Conservation (phyloP, 352 stramenopile species). For the Pythium brachiatum region DNA sequence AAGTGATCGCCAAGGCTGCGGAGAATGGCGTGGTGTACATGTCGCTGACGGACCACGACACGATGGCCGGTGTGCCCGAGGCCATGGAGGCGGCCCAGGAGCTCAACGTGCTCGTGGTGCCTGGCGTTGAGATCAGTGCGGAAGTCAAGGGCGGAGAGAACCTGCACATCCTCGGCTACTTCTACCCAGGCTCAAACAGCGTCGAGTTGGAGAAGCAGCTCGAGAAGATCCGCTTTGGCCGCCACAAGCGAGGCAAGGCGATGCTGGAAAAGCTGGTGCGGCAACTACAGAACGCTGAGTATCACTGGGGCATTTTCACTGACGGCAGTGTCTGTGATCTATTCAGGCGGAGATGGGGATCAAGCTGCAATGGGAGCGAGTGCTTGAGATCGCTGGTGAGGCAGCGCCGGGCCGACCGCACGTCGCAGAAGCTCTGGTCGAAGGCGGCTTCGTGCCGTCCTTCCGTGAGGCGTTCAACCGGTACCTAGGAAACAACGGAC, state of each 20-base stretch:
- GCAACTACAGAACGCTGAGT: too few species aligned
- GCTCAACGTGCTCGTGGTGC: slow-evolving; percentile 71
- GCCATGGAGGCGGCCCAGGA: slow-evolving; percentile 62
- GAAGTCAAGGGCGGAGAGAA: slow-evolving; percentile 84
- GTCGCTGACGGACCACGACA: slow-evolving; percentile 85
- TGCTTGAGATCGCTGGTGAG: slow-evolving; percentile 81
- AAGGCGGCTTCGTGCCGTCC: slow-evolving; percentile 67
- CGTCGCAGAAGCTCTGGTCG: slow-evolving; percentile 75
- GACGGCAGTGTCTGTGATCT: too few species aligned
- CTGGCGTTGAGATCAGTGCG: slow-evolving; percentile 83
- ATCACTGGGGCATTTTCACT: neutral
- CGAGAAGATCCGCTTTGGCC: slow-evolving; percentile 71
- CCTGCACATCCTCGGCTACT: slow-evolving; percentile 85
- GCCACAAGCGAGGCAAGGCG: slow-evolving; percentile 77
- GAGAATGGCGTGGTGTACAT: slow-evolving; percentile 80
- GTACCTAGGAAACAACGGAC: slow-evolving; percentile 80
- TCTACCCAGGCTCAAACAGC: slow-evolving; percentile 78
- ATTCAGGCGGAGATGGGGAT: slow-evolving; percentile 78
- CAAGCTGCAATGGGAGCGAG: slow-evolving; percentile 74
- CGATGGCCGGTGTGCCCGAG: slow-evolving; percentile 76
- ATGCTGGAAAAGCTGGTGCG: slow-evolving; percentile 83
- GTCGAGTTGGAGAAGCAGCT: slow-evolving; percentile 68
- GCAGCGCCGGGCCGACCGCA: slow-evolving; percentile 76
- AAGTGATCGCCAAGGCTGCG: slow-evolving; percentile 75
- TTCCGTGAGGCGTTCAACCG: slow-evolving; percentile 80